phyloP scores from a whole-genome alignment of 2,329 filamentous ascomycete genomes.

The Beauveria sp. region DNA sequence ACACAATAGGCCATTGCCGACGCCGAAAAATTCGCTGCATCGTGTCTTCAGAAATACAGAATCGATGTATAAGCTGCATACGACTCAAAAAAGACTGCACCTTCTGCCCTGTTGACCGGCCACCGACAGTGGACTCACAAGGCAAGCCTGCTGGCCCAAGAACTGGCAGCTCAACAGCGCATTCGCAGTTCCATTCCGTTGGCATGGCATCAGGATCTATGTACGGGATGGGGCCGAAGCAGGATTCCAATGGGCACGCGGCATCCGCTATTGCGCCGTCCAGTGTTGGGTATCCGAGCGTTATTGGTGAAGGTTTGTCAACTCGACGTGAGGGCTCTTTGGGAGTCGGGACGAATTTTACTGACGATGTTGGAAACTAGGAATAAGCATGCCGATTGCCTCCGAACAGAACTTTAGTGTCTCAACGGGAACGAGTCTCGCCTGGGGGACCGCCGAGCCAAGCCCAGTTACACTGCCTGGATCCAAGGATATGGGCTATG shows the following conservation, averaged over 20 bases:
- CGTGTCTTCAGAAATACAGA: constrained; percentile 59
- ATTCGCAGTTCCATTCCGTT: constrained; percentile 33
- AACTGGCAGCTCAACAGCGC: constrained; percentile 29
- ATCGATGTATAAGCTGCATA: constrained; percentile 80
- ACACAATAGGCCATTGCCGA: constrained; percentile 65
- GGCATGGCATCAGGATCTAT: constrained; percentile 20
- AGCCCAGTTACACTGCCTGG: background rate
- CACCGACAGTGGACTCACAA: constrained; percentile 38
- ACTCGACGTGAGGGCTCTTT: background rate
- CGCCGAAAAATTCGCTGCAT: constrained; percentile 84
- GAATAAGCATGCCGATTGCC: background rate
- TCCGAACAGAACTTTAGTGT: background rate
- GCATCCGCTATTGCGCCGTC: background rate
- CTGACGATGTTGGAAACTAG: background rate
- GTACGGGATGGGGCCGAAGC: background rate
- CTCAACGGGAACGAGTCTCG: background rate
- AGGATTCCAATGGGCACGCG: background rate
- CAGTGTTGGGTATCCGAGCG: background rate
- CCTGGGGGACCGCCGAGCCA: background rate
- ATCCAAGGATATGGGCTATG: background rate
- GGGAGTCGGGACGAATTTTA: no score
- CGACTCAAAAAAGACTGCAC: constrained; percentile 83
- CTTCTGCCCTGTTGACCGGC: constrained; percentile 76
- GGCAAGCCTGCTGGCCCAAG: constrained; percentile 31
- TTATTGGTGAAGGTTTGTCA: background rate